Conservation (phyloP, 257 asterid genomes). For the Solanum gandarillasii region DNA sequence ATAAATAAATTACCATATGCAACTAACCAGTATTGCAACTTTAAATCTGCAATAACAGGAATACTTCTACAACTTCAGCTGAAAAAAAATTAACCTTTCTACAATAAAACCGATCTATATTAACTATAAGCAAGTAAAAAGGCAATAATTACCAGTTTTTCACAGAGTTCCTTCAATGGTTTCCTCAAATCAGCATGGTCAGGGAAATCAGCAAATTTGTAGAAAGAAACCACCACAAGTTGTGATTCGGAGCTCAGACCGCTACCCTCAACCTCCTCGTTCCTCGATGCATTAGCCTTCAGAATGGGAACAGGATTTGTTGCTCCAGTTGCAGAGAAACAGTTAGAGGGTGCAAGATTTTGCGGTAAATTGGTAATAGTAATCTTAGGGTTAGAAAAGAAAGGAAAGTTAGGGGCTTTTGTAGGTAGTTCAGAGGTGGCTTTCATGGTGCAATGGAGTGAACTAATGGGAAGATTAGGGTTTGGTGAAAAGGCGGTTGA, state of each 20-base stretch:
- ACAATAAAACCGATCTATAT: not conserved
- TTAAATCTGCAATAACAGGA: not conserved
- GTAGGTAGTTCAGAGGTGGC: slow-evolving; percentile 23
- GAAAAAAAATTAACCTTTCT: not conserved
- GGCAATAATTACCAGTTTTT: slow-evolving; percentile 43
- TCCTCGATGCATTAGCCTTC: not conserved
- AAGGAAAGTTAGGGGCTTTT: slow-evolving; percentile 10
- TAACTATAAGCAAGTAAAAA: not conserved
- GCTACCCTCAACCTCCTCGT: not conserved
- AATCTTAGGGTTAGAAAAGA: slow-evolving; percentile 23
- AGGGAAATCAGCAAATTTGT: slow-evolving; percentile 63
- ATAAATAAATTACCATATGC: not conserved
- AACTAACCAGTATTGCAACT: not conserved
- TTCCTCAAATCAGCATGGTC: slow-evolving; percentile 67
- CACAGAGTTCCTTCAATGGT: slow-evolving; percentile 71
- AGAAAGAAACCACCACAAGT: slow-evolving; percentile 75
- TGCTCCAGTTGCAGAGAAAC: slow-evolving; percentile 13
- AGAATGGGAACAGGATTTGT: slow-evolving; percentile 4
- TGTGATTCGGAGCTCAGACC: slow-evolving; percentile 13
- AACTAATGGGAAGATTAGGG: slow-evolving; percentile 13
- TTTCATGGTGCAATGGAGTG: slow-evolving; percentile 16
- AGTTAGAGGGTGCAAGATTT: slow-evolving; percentile 6
- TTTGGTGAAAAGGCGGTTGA: slow-evolving; percentile 6
- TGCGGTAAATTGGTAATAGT: slow-evolving; percentile 21
- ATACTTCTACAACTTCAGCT: not conserved